Evolutionary conservation across 257 asterid genomes (phyloP), one percentile per base, ranked within the genome.

Genomic region (Lycium barbarum): DNA sequence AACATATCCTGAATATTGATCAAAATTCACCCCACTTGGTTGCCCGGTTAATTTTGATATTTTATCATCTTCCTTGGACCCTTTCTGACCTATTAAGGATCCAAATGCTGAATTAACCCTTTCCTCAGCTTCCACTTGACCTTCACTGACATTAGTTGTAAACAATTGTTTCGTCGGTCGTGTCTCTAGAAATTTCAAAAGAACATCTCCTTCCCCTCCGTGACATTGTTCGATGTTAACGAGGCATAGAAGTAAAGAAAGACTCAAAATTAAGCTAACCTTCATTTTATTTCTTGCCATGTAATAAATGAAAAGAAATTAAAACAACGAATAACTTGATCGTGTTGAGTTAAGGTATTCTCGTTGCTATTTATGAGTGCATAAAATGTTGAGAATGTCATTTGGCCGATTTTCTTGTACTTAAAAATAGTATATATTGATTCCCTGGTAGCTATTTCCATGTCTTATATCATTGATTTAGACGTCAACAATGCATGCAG

Each of bases 1-100:
- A 6, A 86, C 89, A 83, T 87, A 88, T 0, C 92, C 91, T 0
- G 91, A 82, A 22, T 84, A 91, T 74, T 91, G 93, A 79, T 86
- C 83, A 63, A 91, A 87, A 5, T 40, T 66, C 59, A 89, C 79
- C 0, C 74, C 84, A 6, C 79, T 57, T 18, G 93, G 91, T 78
- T 91, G 91, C 33, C 93, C 93, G 1, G 91, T 90, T 86, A 87
- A 87, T 14, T 49, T 74, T 6, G 63, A 3, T 4, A 89, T 86
- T 67, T 85, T 79, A 68, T 91, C 87, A 3, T 67, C 81, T 18
- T 84, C 85, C 81, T 87, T 89, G 55, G 84, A 38, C 5, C 90
- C 90, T 10, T 80, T 84, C 55, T 89, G 91, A 35, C 53, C n/a
- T 20, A 74, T 86, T 17, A 87, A 12, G 54, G 61, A 87, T 61